Conservation (phyloP, 202 grass and related monocot species). For the Carex arenaria region DNA sequence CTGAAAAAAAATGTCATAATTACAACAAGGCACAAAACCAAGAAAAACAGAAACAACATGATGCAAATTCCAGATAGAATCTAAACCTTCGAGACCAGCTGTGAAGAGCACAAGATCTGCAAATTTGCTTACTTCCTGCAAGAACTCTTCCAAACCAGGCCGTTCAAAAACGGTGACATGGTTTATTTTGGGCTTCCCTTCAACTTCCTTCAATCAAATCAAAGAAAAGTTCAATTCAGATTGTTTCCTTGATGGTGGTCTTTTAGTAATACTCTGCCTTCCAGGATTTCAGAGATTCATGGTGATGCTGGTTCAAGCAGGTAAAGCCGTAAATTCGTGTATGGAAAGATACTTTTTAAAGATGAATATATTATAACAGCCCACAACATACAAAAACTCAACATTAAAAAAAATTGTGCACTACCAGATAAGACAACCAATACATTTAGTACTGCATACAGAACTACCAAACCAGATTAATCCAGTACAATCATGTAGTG, state of each 20-base stretch:
- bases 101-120: conserved; percentile 95
- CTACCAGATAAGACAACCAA: not conserved
- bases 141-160: conserved; percentile 85
- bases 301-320: not conserved
- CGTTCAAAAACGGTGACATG: conserved; percentile 89
- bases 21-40: conserved; percentile 9
- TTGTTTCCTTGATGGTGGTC: conserved; percentile 14
- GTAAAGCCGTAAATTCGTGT: not conserved
- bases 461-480: not conserved
- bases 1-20: conserved; percentile 40
- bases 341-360: not conserved
- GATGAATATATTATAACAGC: not conserved
- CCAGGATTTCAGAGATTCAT: not conserved
- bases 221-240: not conserved
- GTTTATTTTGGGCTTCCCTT: conserved; percentile 70
- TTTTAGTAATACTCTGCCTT: conserved; percentile 10
- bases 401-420: not conserved
- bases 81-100: conserved; percentile 80
- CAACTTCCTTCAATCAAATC: conserved; percentile 45
- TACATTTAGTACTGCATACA: not conserved
- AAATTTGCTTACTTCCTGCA: conserved; percentile 69
- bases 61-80: conserved; percentile 3
- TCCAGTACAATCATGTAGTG: not conserved
- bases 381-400: not conserved
- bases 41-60: conserved; percentile 13